Percentiles rank a stretch among this genome's conserved stretches.
Evolutionary conservation across 2,329 filamentous ascomycete species (phyloP).

Genomic region (Cladosporium sp.): DNA sequence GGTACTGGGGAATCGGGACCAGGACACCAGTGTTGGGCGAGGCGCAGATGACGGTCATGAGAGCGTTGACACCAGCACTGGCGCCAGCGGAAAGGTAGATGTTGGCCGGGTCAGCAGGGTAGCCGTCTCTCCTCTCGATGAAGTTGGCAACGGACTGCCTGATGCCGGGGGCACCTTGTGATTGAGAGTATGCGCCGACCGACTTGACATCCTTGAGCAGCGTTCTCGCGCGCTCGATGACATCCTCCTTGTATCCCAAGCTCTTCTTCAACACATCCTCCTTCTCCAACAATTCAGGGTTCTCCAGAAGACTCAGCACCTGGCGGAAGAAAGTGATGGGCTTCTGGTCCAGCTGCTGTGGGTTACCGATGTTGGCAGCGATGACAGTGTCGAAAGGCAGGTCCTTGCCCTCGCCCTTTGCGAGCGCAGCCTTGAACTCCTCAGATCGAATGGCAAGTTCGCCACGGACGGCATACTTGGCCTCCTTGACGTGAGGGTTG

Average conservation of each 20-base stretch:
- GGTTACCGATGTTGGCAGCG: slow-evolving; percentile 98
- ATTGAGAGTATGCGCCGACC: slow-evolving; percentile 95
- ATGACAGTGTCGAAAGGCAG: slow-evolving; percentile 90
- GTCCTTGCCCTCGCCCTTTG: slow-evolving; percentile 56
- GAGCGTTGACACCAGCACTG: slow-evolving; percentile 90
- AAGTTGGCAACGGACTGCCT: slow-evolving; percentile 89
- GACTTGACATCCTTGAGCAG: slow-evolving; percentile 82
- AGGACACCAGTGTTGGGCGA: slow-evolving; percentile 76
- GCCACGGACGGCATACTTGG: slow-evolving; percentile 94
- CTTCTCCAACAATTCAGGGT: slow-evolving; percentile 80
- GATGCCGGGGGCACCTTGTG: slow-evolving; percentile 82
- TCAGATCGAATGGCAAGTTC: slow-evolving; percentile 94
- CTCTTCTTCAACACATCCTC: slow-evolving; percentile 72
- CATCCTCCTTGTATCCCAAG: slow-evolving; percentile 87
- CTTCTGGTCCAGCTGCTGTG: slow-evolving; percentile 98
- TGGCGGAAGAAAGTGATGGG: slow-evolving; percentile 99
- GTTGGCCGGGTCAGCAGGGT: slow-evolving; percentile 73
- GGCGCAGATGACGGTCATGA: slow-evolving; percentile 85
- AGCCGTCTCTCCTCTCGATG: slow-evolving; percentile 86
- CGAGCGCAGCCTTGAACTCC: slow-evolving; percentile 75
- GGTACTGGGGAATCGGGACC: slow-evolving; percentile 96
- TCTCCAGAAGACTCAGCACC: slow-evolving; percentile 88
- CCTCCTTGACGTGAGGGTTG: slow-evolving; percentile 82
- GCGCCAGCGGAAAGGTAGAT: slow-evolving; percentile 92
- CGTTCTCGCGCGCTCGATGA: slow-evolving; percentile 77